Base-by-base conservation (phyloP, 169 alveolate genomes). In the Eimeria falciformis region DNA sequence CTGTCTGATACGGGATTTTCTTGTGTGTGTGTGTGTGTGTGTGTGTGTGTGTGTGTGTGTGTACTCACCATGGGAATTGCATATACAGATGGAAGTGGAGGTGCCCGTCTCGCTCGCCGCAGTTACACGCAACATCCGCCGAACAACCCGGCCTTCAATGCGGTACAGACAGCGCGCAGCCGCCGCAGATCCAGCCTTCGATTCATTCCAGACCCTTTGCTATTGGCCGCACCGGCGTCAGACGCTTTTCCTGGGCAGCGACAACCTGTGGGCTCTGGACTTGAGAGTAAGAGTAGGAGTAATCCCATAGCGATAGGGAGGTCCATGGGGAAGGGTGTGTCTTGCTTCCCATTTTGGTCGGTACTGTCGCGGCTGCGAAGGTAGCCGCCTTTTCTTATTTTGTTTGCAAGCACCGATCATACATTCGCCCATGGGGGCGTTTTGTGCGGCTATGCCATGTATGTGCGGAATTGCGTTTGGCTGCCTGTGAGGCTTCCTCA, bases 221-320 rank as follows among this genome's bases (percentile, higher is more conserved):
- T 75, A 43, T 23, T 43, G 14, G 18, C 62, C 62, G 21, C 58
- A 75, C 40, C 84, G 45, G n/a, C 18, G 66, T 4, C 84, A 75
- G 40, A 75, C 84, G 2, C 62, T 75, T 40, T 37, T 75, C n/a
- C 62, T 75, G 12, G 84, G 84, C 33, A 75, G 84, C 65, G 84
- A 75, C 3, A 75, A 75, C 40, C 40, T 75, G 25, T 75, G 84
- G 84, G 84, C 84, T 23, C 37, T 75, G 5, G 84, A 75, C 40
- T 65, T 75, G 45, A 40, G 84, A 23, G 84, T 75, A 3, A 3
- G 84, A 7, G 7, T 11, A 7, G 14, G 62, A 50, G 7, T 50
- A 14, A 50, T 50, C n/a, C n/a, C n/a, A n/a, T n/a, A n/a, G n/a
- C n/a, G n/a, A n/a, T n/a, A n/a, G n/a, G n/a, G n/a, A n/a, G n/a